A percentile compares a stretch with the other conserved stretches of the same genome.
These are phyloP conservation scores for Blastomyces emzantsi DNA, from an alignment of 2,329 filamentous ascomycete species.

Conservation along the genomic window DNA sequence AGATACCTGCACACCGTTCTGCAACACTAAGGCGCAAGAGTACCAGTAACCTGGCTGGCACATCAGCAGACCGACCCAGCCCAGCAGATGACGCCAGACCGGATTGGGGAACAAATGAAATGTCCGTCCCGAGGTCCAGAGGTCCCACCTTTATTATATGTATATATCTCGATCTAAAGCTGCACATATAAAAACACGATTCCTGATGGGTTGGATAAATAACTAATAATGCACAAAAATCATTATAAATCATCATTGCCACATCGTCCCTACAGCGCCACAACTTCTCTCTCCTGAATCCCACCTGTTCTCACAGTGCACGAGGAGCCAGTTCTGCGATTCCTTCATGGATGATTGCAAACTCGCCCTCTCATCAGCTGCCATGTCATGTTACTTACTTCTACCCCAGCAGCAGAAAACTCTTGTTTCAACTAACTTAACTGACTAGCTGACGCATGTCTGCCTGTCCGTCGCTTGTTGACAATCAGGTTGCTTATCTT, in stretches of 20 bases:
- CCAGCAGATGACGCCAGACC: background rate
- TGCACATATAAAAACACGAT: no score
- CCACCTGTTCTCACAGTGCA: background rate
- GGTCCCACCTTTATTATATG: no score
- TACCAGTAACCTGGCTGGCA: background rate
- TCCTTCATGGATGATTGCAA: background rate
- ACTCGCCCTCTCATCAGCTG: conserved; percentile 1
- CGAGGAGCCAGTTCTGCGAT: background rate
- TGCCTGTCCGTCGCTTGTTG: background rate
- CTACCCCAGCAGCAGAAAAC: background rate
- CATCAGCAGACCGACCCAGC: background rate
- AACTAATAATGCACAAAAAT: no score
- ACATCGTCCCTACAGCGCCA: background rate
- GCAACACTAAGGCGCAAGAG: background rate
- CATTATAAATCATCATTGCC: background rate
- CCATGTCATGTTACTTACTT: conserved; percentile 3
- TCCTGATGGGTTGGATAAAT: no score
- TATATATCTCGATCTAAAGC: no score
- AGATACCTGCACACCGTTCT: background rate
- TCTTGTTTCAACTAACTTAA: background rate
- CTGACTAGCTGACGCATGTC: background rate
- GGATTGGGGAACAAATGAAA: background rate
- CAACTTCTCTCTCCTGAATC: background rate
- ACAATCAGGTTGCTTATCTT: background rate
- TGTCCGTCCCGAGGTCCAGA: no score